Percentiles rank a stretch among this genome's conserved stretches.
These are phyloP conservation scores for Cryptococcus jaspeensis DNA, from an alignment of 1,284 basidiomycete species.

Conservation along the genomic window DNA sequence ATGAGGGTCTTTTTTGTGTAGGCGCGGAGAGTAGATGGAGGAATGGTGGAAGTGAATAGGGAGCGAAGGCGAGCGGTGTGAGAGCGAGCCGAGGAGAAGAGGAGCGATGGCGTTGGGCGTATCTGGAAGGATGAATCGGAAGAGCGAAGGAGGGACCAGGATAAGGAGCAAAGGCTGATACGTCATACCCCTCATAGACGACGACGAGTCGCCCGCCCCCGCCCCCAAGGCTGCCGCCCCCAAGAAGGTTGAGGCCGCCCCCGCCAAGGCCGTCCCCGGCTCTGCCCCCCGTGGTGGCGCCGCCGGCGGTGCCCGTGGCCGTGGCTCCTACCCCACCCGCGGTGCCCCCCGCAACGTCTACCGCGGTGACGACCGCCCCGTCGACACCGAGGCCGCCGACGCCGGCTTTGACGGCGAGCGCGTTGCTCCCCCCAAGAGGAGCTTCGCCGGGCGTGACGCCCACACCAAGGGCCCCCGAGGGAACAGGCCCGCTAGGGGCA, in stretches of 20 bases:
- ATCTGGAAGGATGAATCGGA: background rate
- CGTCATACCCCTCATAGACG: constrained; percentile 25
- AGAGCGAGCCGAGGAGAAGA: no score
- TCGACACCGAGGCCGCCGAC: constrained; percentile 36
- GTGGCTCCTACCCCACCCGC: constrained; percentile 41
- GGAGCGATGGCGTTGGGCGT: no score
- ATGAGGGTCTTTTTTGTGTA: background rate
- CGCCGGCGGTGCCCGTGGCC: constrained; percentile 23
- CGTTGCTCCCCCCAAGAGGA: constrained; percentile 37
- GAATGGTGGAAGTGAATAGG: background rate
- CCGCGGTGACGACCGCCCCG: constrained; percentile 29
- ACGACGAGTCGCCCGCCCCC: constrained; percentile 40
- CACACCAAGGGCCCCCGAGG: constrained; percentile 50
- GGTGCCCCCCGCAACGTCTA: constrained; percentile 43
- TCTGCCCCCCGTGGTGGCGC: constrained; percentile 32
- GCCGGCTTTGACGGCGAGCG: constrained; percentile 51
- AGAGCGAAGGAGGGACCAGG: background rate
- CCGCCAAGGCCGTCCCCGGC: constrained; percentile 35
- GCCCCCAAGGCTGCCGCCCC: constrained; percentile 25
- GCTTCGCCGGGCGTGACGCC: constrained; percentile 37
- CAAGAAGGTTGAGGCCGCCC: constrained; percentile 29
- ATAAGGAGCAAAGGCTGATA: constrained; percentile 1
- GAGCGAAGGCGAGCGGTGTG: no score
- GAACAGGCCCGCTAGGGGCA: constrained; percentile 34
- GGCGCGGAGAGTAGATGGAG: background rate